Percentiles rank a stretch among this genome's conserved stretches.
Conservation (phyloP, 2,329 filamentous ascomycete species). For the Helicocarpus griseus region DNA sequence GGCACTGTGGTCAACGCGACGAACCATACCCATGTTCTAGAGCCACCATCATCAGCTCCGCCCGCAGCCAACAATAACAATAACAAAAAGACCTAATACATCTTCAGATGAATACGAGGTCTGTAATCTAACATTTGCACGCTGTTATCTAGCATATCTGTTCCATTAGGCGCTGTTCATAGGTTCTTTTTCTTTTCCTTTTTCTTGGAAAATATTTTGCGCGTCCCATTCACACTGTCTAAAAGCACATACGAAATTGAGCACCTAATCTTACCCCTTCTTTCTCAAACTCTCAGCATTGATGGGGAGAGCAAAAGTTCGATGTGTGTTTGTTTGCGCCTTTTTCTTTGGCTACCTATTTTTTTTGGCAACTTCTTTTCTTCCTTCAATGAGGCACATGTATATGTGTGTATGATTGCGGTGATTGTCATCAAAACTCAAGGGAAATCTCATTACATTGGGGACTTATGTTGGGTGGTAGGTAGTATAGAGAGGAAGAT, state of each 20-base stretch:
- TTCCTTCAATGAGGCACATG: background rate
- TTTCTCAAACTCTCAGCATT: background rate
- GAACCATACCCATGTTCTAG: conserved; percentile 76
- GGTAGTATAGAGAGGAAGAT: background rate
- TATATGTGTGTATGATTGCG: background rate
- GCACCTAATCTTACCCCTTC: background rate
- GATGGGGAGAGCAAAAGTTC: background rate
- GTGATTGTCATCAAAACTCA: background rate
- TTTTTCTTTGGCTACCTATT: background rate
- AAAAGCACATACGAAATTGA: too few relatives aligned
- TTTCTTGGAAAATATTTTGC: too few relatives aligned
- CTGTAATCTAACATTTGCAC: too few relatives aligned
- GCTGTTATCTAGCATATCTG: background rate
- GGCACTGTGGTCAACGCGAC: conserved; percentile 63
- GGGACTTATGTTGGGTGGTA: background rate
- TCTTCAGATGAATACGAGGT: too few relatives aligned
- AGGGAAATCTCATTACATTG: background rate
- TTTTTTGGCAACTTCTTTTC: background rate
- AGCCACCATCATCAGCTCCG: conserved; percentile 42
- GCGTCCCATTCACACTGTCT: too few relatives aligned
- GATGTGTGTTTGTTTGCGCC: background rate
- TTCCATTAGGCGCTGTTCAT: background rate
- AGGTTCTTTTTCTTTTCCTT: background rate
- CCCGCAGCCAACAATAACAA: conserved; percentile 4
- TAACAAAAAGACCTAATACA: background rate